These are phyloP conservation scores for Urtica urens DNA, from an alignment of 306 rosid genomes.

Conservation along the genomic window DNA sequence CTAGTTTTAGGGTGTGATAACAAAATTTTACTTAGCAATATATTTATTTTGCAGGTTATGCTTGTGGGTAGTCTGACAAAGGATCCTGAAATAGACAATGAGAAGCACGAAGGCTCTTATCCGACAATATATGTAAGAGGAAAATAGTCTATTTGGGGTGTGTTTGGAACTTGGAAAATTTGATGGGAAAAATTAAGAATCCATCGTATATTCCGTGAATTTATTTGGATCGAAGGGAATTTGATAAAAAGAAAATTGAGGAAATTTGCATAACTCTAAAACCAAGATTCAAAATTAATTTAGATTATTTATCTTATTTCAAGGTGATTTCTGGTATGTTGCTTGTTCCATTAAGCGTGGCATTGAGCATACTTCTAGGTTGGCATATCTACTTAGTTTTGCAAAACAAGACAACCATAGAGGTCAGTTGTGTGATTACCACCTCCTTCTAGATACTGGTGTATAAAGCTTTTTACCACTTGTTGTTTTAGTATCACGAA, in stretches of 20 bases:
- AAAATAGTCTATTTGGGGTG: background rate
- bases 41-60: conserved; percentile 47
- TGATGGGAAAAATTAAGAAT: too few relatives aligned
- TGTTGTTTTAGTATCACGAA: conserved; percentile 58
- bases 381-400: conserved; percentile 83
- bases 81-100: conserved; percentile 50
- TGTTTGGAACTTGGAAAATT: too few relatives aligned
- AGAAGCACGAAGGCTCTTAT: conserved; percentile 46
- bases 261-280: conserved; percentile 12
- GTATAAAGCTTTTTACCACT: conserved; percentile 8
- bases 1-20: too few relatives aligned
- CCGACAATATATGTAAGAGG: conserved; percentile 66
- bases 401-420: conserved; percentile 93
- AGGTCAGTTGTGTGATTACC: conserved; percentile 45
- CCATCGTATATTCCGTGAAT: too few relatives aligned
- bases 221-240: too few relatives aligned
- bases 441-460: conserved; percentile 8
- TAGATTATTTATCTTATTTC: conserved; percentile 19
- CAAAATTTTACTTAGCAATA: background rate
- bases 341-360: conserved; percentile 57
- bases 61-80: conserved; percentile 69
- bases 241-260: too few relatives aligned
- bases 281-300: conserved; percentile 12
- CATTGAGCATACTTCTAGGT: conserved; percentile 68
- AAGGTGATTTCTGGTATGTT: conserved; percentile 79